Conservation (phyloP, 2,329 filamentous ascomycete genomes). For the Fusarium fujikuroi region DNA sequence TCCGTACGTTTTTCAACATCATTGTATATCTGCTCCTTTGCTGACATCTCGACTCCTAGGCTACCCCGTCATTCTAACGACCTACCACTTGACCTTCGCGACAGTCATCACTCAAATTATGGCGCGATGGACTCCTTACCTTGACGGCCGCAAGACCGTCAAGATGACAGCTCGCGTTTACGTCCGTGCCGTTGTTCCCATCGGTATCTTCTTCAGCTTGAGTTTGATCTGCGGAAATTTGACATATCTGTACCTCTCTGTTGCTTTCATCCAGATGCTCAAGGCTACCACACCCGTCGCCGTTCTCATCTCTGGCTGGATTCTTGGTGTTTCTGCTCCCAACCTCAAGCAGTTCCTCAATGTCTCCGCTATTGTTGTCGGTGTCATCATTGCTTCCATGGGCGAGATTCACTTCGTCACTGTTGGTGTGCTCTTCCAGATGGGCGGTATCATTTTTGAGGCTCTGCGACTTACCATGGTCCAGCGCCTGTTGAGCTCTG, state of each 20-base stretch:
- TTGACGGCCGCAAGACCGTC: slow-evolving; percentile 94
- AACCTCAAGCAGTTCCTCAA: slow-evolving; percentile 91
- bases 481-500: slow-evolving; percentile 81
- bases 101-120: slow-evolving; percentile 94
- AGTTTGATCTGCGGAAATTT: slow-evolving; percentile 96
- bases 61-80: slow-evolving; percentile 85
- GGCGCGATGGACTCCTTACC: slow-evolving; percentile 86
- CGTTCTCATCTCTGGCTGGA: slow-evolving; percentile 90
- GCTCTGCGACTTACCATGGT: slow-evolving; percentile 86
- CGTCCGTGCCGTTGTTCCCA: slow-evolving; percentile 91
- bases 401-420: slow-evolving; percentile 95
- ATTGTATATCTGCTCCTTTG: neutral
- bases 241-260: slow-evolving; percentile 93
- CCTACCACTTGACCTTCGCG: slow-evolving; percentile 94
- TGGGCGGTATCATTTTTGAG: slow-evolving; percentile 82
- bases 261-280: slow-evolving; percentile 99
- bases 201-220: slow-evolving; percentile 94
- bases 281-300: slow-evolving; percentile 98
- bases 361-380: slow-evolving; percentile 92
- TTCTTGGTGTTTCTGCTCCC: slow-evolving; percentile 82
- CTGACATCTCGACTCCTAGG: slow-evolving; percentile 54
- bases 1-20: slow-evolving; percentile 59
- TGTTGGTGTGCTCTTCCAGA: slow-evolving; percentile 82
- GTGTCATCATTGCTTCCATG: slow-evolving; percentile 92
- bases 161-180: slow-evolving; percentile 98